Conservation (phyloP, 2,329 filamentous ascomycete species). For the Trichoderma sp. region DNA sequence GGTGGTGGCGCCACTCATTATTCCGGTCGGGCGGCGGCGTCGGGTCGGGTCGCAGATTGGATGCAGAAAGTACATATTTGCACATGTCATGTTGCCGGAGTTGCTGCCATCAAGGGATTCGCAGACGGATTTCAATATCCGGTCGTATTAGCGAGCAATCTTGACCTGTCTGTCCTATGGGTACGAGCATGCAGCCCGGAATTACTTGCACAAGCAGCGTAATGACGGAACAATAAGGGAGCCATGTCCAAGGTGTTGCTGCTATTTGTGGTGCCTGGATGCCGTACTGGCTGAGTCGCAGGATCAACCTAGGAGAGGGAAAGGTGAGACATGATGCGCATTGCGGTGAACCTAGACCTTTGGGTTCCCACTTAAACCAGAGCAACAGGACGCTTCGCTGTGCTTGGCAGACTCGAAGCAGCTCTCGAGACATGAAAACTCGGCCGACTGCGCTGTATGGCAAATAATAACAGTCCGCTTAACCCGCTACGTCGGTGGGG, state of each 20-base stretch:
- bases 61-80: conserved; percentile 1
- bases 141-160: not conserved
- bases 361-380: not conserved
- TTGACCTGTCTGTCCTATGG: not conserved
- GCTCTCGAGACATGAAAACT: not conserved
- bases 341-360: conserved; percentile 5
- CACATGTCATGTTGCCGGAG: not conserved
- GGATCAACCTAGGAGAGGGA: not conserved
- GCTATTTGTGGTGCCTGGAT: not conserved
- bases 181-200: not conserved
- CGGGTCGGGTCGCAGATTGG: conserved; percentile 25
- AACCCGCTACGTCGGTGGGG: conserved; percentile 7
- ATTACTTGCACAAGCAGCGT: not conserved
- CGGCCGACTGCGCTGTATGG: not conserved
- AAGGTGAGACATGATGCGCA: conserved; percentile 14
- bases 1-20: conserved; percentile 20
- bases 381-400: not conserved
- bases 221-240: not conserved
- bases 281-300: not conserved
- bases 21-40: conserved; percentile 23
- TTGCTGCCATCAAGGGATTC: not conserved
- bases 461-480: conserved; percentile 14
- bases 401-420: not conserved
- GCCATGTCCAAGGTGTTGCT: not conserved
- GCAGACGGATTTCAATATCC: not conserved